phyloP scores from a whole-genome alignment of 768 basidiomycete species.

The Phylloporus sp. region DNA sequence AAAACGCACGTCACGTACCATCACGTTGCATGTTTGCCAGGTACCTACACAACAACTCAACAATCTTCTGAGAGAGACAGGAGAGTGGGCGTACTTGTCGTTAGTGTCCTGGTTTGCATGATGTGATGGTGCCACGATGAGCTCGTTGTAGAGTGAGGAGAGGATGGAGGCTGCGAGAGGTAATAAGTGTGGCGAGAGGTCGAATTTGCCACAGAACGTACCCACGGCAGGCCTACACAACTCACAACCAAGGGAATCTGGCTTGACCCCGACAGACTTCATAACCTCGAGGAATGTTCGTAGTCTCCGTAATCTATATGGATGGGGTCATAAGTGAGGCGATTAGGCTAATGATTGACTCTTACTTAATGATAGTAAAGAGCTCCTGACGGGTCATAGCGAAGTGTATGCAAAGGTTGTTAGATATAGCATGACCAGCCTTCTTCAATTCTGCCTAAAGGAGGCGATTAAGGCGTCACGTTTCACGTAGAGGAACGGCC shows the following conservation, averaged over 20 bases:
- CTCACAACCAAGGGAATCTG: conserved; percentile 61
- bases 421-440: conserved; percentile 54
- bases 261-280: conserved; percentile 42
- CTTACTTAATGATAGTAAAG: conserved; percentile 54
- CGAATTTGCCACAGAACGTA: conserved; percentile 8
- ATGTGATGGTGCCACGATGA: conserved; percentile 57
- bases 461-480: background rate
- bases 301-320: conserved; percentile 51
- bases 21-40: conserved; percentile 72
- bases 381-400: conserved; percentile 61
- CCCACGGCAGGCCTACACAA: conserved; percentile 69
- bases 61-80: background rate
- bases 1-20: conserved; percentile 28
- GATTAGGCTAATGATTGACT: background rate
- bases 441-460: conserved; percentile 62
- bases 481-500: background rate
- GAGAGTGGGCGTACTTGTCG: conserved; percentile 32
- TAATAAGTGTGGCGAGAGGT: background rate
- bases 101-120: conserved; percentile 73
- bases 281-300: conserved; percentile 55
- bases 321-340: background rate
- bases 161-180: conserved; percentile 34
- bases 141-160: conserved; percentile 57
- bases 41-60: conserved; percentile 33
- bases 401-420: conserved; percentile 65